Percentiles rank a stretch among this genome's conserved stretches.
Evolutionary conservation across 371 early-diverging fungal species (phyloP).

Genomic region (Mortierella sp.): DNA sequence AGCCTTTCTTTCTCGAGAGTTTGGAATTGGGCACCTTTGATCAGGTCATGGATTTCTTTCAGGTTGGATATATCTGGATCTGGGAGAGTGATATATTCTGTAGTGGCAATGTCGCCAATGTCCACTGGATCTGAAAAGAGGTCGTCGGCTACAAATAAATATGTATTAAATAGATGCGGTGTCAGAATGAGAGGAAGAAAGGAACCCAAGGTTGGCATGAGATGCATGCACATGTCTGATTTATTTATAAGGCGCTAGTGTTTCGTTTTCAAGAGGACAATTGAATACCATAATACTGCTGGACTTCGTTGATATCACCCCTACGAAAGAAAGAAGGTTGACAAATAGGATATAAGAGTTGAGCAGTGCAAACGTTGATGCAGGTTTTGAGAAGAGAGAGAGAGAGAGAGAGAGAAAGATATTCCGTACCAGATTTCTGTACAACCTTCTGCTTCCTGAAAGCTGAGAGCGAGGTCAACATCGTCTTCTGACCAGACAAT

Average conservation of each 20-base stretch:
- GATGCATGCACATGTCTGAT: not conserved
- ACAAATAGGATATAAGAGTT: not conserved
- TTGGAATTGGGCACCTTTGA: slow-evolving; percentile 59
- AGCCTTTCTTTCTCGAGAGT: slow-evolving; percentile 63
- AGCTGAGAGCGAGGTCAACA: slow-evolving; percentile 90
- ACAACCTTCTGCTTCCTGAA: slow-evolving; percentile 89
- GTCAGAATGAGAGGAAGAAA: not conserved
- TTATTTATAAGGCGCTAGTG: not conserved
- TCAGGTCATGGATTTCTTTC: slow-evolving; percentile 64
- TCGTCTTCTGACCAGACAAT: slow-evolving; percentile 92
- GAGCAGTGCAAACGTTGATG: not conserved
- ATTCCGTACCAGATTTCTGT: slow-evolving; percentile 78
- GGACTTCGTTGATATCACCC: slow-evolving; percentile 57
- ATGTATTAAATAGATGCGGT: not conserved
- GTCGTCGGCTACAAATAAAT: slow-evolving; percentile 23
- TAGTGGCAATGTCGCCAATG: slow-evolving; percentile 17
- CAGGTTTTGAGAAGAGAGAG: not conserved
- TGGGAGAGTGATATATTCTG: slow-evolving; percentile 62
- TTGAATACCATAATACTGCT: slow-evolving; percentile 38
- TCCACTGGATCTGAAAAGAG: slow-evolving; percentile 43
- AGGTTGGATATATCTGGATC: slow-evolving; percentile 74
- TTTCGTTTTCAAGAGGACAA: not conserved
- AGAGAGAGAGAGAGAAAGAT: not conserved
- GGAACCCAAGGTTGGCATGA: not conserved
- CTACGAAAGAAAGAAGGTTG: slow-evolving; percentile 27